These are phyloP conservation scores for Ophiobolus disseminans DNA, from an alignment of 2,329 filamentous ascomycete genomes.

Conservation along the genomic window DNA sequence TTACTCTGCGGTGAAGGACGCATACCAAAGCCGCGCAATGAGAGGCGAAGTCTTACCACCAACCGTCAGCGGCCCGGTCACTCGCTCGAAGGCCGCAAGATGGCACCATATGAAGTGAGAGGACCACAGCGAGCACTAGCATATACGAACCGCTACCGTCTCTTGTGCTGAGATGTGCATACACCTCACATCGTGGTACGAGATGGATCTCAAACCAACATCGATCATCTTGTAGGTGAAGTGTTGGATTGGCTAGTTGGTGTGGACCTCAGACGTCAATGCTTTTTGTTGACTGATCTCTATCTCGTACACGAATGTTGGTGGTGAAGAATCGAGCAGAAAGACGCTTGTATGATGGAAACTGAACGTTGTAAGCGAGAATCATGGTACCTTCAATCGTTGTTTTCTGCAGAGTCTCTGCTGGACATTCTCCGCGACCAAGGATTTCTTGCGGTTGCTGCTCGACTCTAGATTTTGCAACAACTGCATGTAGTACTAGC, in stretches of 20 bases:
- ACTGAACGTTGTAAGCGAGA: not conserved
- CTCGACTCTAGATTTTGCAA: too few relatives aligned
- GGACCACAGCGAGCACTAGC: not conserved
- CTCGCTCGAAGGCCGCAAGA: not conserved
- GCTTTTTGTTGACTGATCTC: not conserved
- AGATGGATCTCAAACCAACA: not conserved
- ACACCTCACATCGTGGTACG: not conserved
- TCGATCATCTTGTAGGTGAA: not conserved
- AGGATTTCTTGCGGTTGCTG: too few relatives aligned
- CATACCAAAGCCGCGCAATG: not conserved
- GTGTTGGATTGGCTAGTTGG: not conserved
- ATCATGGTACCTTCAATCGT: too few relatives aligned
- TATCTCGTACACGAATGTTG: not conserved
- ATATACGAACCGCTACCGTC: not conserved
- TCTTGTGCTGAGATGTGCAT: not conserved
- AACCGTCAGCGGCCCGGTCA: not conserved
- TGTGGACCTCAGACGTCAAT: not conserved
- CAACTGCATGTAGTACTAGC: too few relatives aligned
- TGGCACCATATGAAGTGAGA: not conserved
- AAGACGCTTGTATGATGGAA: not conserved
- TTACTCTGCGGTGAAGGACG: not conserved
- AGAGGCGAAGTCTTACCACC: conserved; percentile 1
- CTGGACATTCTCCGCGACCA: too few relatives aligned
- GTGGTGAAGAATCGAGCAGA: too few relatives aligned
- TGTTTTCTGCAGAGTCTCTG: too few relatives aligned